Conservation (phyloP, 2,329 filamentous ascomycete species). For the Claviceps humidiphila region DNA sequence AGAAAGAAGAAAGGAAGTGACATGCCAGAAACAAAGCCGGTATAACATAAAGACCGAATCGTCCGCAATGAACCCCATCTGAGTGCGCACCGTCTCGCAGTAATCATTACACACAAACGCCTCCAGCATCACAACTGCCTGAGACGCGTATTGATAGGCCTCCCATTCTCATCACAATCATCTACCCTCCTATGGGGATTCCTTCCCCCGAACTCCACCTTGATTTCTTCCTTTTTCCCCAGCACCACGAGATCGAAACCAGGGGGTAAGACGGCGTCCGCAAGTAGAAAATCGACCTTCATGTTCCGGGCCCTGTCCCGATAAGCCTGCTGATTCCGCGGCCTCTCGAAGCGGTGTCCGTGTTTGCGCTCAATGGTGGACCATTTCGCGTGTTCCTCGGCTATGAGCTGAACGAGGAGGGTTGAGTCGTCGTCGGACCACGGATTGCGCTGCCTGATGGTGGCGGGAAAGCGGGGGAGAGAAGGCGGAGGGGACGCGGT, state of each 20-base stretch:
- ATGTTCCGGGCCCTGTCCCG: conserved; percentile 45
- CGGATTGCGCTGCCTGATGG: conserved; percentile 14
- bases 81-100: no score
- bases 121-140: background rate
- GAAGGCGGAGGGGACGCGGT: background rate
- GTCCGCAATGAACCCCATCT: no score
- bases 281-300: conserved; percentile 37
- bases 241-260: conserved; percentile 38
- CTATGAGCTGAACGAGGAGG: conserved; percentile 29
- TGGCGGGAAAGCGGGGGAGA: background rate
- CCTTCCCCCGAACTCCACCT: conserved; percentile 27
- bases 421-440: conserved; percentile 31
- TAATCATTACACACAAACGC: no score
- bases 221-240: conserved; percentile 33
- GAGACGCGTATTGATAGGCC: conserved; percentile 23
- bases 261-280: conserved; percentile 29
- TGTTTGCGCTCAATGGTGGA: conserved; percentile 19
- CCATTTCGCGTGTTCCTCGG: conserved; percentile 16
- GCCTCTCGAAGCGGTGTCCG: conserved; percentile 24
- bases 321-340: conserved; percentile 40
- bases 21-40: background rate
- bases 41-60: background rate
- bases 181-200: conserved; percentile 36
- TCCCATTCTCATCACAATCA: conserved; percentile 28
- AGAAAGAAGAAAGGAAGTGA: background rate